These are phyloP conservation scores for Umbellularia californica DNA, from an alignment of 164 flowering plant genomes.

Conservation along the genomic window DNA sequence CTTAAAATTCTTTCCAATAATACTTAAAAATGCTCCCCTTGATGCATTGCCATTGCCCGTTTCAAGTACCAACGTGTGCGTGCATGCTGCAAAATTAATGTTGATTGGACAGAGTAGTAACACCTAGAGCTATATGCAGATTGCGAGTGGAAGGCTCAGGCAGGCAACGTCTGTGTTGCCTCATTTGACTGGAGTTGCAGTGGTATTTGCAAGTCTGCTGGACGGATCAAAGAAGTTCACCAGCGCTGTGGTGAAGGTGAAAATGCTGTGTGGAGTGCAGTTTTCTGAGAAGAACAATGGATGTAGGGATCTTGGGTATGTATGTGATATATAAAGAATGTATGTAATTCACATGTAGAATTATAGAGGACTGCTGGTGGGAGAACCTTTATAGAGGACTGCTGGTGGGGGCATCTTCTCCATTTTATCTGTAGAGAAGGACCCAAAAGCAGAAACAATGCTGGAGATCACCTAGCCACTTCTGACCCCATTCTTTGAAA, in stretches of 20 bases:
- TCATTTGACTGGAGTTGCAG: constrained; percentile 98
- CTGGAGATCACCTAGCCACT: neutral
- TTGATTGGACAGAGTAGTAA: too few species aligned
- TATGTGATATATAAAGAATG: constrained; percentile 6
- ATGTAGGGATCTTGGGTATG: constrained; percentile 23
- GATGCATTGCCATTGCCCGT: neutral
- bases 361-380: constrained; percentile 16
- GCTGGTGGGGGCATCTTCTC: constrained; percentile 18
- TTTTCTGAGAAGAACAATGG: constrained; percentile 30
- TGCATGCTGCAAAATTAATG: too few species aligned
- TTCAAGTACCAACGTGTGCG: neutral
- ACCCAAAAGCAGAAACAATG: constrained; percentile 6
- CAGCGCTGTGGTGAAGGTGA: constrained; percentile 89
- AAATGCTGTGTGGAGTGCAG: constrained; percentile 65
- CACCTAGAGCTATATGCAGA: constrained; percentile 33
- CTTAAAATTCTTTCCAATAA: too few species aligned
- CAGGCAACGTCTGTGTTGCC: constrained; percentile 88
- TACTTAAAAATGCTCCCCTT: too few species aligned
- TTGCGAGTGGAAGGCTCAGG: constrained; percentile 98
- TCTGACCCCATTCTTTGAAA: constrained; percentile 32
- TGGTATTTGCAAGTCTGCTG: constrained; percentile 84
- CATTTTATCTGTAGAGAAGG: constrained; percentile 30
- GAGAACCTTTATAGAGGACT: constrained; percentile 21
- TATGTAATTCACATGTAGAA: constrained; percentile 4
- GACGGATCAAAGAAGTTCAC: constrained; percentile 88